Conservation (phyloP, 257 asterid species). For the Przewalskia tangutica region DNA sequence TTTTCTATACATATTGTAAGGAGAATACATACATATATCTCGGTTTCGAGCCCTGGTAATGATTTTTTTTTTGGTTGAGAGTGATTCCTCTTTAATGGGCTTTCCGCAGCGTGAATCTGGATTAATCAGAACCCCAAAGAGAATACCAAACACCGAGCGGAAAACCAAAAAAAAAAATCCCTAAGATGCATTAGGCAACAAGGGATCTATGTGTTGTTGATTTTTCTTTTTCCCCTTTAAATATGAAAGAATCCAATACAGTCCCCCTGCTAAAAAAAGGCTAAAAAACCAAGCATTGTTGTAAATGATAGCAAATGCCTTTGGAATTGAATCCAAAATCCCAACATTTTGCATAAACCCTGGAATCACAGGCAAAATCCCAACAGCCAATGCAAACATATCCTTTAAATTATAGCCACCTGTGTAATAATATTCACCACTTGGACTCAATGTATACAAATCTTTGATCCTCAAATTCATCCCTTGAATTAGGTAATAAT, state of each 20-base stretch:
- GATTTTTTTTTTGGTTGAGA: too few species aligned
- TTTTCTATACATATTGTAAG: too few species aligned
- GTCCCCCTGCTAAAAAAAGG: slow-evolving; percentile 59
- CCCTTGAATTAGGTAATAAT: slow-evolving; percentile 46
- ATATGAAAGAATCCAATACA: slow-evolving; percentile 39
- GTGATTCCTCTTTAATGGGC: too few species aligned
- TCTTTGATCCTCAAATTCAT: slow-evolving; percentile 34
- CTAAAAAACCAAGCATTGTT: slow-evolving; percentile 85
- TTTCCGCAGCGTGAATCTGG: too few species aligned
- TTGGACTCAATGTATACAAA: slow-evolving; percentile 41
- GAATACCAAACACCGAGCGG: too few species aligned
- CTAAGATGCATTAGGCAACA: slow-evolving; percentile 25
- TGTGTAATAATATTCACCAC: slow-evolving; percentile 56
- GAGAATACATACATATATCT: too few species aligned
- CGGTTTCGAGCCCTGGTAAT: too few species aligned
- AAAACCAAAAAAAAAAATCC: background rate
- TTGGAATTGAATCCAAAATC: slow-evolving; percentile 29
- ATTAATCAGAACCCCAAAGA: too few species aligned
- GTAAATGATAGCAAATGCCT: slow-evolving; percentile 24
- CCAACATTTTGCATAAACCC: slow-evolving; percentile 75
- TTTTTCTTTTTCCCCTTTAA: slow-evolving; percentile 11
- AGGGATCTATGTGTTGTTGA: slow-evolving; percentile 16
- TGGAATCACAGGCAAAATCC: slow-evolving; percentile 80
- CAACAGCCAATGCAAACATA: slow-evolving; percentile 42
- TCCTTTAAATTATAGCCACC: slow-evolving; percentile 64